Evolutionary conservation across 768 basidiomycete genomes (phyloP), one percentile per base, ranked within the genome.

Genomic region (Hemileccinum rubropunctum): DNA sequence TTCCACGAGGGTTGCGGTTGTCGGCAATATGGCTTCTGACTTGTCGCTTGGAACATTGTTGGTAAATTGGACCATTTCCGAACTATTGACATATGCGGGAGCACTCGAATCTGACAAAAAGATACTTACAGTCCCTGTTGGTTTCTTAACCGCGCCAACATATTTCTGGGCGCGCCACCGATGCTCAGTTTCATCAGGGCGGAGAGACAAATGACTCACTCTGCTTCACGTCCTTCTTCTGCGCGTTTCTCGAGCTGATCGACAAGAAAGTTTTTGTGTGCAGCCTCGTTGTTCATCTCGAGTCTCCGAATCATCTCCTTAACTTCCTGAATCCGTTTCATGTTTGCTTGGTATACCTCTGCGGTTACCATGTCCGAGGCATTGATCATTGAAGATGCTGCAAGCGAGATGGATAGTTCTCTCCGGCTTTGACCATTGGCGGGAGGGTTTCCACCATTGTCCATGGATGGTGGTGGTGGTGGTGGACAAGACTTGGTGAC

Each of bases 141-240:
- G 37, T 27, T 58, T 42, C 46, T 57, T 14, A 66, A 46, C n/a
- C 45, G 57, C 2, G 46, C 30, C 51, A 70, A 44, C 53, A 54
- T 53, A 20, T 57, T 47, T 45, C 66, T 68, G 28, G 40, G 17
- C 15, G 28, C n/a, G 30, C 42, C 45, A 47, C 44, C 12, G 36
- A 46, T 42, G 4, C 10, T 52, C 21, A 49, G 36, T 28, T 20
- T 37, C 28, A 43, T 41, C 20, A 20, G 30, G n/a, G 17, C 6
- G 10, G 8, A n/a, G 18, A 42, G 15, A 21, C 23, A 7, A 10
- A 46, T 4, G 17, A 62, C 73, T 52, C 49, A 73, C 79, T 72
- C 68, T 34, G 80, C 81, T 46, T 74, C 63, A 17, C 72, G 68
- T 2, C 80, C 81, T 17, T 74, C 74, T 34, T 66, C 61, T 7